Percentiles rank a stretch among this genome's conserved stretches.
Evolutionary conservation across 2,329 filamentous ascomycete genomes (phyloP).

Genomic region (Amesomyces nigricolor): DNA sequence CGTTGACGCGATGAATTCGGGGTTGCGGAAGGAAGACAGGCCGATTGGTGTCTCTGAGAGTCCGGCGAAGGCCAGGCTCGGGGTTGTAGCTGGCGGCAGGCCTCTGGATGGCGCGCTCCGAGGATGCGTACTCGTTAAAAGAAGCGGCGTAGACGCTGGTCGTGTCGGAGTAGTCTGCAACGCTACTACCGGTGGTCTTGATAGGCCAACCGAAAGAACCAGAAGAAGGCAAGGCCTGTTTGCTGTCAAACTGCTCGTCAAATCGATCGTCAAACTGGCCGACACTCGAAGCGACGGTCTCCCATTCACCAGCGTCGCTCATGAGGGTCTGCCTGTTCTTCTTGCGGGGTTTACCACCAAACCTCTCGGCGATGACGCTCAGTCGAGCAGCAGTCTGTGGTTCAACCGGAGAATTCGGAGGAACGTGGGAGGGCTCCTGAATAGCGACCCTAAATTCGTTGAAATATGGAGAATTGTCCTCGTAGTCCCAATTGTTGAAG

Average conservation of each 20-base stretch:
- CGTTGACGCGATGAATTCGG: constrained; percentile 31
- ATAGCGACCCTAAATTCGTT: constrained; percentile 24
- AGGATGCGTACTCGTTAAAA: constrained; percentile 27
- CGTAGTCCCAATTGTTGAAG: constrained; percentile 10
- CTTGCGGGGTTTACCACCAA: neutral
- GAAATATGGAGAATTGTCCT: neutral
- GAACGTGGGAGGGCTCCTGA: neutral
- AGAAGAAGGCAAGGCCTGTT: constrained; percentile 22
- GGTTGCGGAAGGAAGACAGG: constrained; percentile 30
- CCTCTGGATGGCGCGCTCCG: constrained; percentile 28
- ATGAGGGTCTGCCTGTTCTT: constrained; percentile 5
- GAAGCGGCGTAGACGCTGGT: constrained; percentile 25
- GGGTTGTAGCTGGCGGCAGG: constrained; percentile 15
- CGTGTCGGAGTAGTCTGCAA: constrained; percentile 31
- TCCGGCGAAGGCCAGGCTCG: constrained; percentile 8
- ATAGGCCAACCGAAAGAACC: constrained; percentile 10
- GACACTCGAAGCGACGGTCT: constrained; percentile 34
- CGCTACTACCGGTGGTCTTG: constrained; percentile 24
- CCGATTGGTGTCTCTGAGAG: constrained; percentile 23
- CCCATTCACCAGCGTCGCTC: constrained; percentile 36
- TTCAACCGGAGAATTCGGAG: neutral
- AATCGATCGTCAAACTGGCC: constrained; percentile 21
- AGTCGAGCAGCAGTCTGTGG: neutral
- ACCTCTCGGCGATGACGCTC: neutral
- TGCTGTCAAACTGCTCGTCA: constrained; percentile 20